phyloP scores from a whole-genome alignment of 768 basidiomycete genomes.

The Termitomyces sp. region DNA sequence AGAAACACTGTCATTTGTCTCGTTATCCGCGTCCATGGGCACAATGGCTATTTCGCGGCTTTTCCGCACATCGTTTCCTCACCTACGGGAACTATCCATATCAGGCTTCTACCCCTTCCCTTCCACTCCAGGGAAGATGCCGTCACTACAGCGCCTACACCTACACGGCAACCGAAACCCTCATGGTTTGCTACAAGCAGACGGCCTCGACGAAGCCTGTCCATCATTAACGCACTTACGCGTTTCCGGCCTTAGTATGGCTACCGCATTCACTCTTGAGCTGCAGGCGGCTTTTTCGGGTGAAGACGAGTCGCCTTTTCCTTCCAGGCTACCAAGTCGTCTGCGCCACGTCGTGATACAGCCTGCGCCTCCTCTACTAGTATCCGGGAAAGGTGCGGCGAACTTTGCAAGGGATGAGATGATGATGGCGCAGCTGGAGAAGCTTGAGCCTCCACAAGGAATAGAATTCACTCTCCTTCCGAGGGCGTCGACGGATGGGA shows the following conservation, averaged over 20 bases:
- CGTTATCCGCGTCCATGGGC: constrained; percentile 29
- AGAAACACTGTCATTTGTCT: constrained; percentile 35
- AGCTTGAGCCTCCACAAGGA: constrained; percentile 8
- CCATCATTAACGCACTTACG: constrained; percentile 35
- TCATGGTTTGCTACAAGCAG: constrained; percentile 38
- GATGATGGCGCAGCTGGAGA: constrained; percentile 26
- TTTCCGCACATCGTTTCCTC: constrained; percentile 39
- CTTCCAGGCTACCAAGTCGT: constrained; percentile 22
- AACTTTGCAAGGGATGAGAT: constrained; percentile 21
- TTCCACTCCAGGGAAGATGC: constrained; percentile 29
- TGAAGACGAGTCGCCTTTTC: constrained; percentile 13
- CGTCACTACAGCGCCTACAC: constrained; percentile 37
- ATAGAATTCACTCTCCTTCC: constrained; percentile 7
- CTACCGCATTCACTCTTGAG: constrained; percentile 39
- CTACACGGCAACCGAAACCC: constrained; percentile 50
- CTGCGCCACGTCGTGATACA: constrained; percentile 24
- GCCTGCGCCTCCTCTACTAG: constrained; percentile 20
- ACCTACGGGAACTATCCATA: constrained; percentile 36
- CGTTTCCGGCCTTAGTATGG: constrained; percentile 40
- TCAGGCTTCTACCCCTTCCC: constrained; percentile 52
- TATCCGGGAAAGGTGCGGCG: constrained; percentile 8
- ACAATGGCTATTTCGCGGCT: constrained; percentile 37
- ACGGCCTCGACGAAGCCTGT: constrained; percentile 33
- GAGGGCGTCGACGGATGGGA: neutral
- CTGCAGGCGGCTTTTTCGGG: constrained; percentile 28